phyloP scores from a whole-genome alignment of 139 green algal species.

The Chlorella sp. region DNA sequence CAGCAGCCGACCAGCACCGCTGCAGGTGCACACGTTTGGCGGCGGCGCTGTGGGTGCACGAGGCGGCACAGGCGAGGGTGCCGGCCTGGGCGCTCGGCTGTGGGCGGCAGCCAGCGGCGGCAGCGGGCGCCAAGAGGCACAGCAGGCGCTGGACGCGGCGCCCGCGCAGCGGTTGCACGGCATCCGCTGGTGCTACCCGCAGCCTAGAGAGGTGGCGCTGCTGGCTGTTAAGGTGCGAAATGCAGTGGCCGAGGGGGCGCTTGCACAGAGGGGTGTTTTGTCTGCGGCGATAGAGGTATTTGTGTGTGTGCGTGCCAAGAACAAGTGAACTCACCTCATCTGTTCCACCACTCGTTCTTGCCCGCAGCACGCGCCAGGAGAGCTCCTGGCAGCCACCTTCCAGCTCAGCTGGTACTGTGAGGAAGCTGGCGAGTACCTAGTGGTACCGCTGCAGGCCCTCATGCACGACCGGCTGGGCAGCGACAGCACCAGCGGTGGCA shows the following conservation, averaged over 20 bases:
- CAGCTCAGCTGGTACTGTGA: slow-evolving; percentile 7
- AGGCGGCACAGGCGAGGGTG: background rate
- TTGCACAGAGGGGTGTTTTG: too few species aligned
- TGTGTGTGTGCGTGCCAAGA: too few species aligned
- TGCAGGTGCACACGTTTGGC: slow-evolving; percentile 13
- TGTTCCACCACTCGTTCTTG: background rate
- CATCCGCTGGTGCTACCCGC: slow-evolving; percentile 39
- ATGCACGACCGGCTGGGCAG: background rate
- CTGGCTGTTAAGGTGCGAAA: slow-evolving; percentile 8
- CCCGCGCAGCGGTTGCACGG: background rate
- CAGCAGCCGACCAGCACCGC: background rate
- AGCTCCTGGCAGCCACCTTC: slow-evolving; percentile 5
- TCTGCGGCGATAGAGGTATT: too few species aligned
- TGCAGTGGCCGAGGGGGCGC: too few species aligned
- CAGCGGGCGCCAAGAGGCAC: background rate
- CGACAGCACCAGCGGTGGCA: background rate
- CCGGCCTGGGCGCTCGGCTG: background rate
- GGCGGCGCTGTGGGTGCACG: background rate
- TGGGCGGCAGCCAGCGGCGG: background rate
- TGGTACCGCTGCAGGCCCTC: background rate
- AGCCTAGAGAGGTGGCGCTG: slow-evolving; percentile 26
- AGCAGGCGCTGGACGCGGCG: background rate
- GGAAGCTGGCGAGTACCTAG: background rate
- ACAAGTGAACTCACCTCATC: background rate
- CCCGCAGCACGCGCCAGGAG: slow-evolving; percentile 2